phyloP scores from a whole-genome alignment of 2,329 filamentous ascomycete genomes.

The Fusarium hostae region DNA sequence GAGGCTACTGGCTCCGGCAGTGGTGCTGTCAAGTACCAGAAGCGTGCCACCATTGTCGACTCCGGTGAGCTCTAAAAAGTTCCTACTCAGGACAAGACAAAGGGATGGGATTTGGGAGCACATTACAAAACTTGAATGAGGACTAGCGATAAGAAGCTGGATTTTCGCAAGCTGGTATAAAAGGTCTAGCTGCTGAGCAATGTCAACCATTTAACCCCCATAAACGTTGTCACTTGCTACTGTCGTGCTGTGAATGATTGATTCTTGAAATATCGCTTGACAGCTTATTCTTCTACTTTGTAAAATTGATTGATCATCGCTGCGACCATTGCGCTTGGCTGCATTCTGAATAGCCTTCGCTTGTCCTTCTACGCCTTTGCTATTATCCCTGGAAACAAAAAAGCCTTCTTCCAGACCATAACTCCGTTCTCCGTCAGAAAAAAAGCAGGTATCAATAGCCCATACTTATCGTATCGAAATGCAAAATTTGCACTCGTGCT shows the following conservation, averaged over 20 bases:
- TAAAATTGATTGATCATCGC: slow-evolving; percentile 8
- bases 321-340: slow-evolving; percentile 15
- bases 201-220: slow-evolving; percentile 36
- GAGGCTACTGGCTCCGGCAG: slow-evolving; percentile 68
- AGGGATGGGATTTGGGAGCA: slow-evolving; percentile 27
- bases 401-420: slow-evolving; percentile 27
- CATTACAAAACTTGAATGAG: slow-evolving; percentile 36
- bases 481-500: slow-evolving; percentile 13
- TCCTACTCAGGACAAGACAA: slow-evolving; percentile 11
- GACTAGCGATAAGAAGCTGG: slow-evolving; percentile 32
- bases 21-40: slow-evolving; percentile 68
- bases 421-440: slow-evolving; percentile 38
- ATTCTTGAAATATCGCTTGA: neutral
- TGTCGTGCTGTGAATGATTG: neutral
- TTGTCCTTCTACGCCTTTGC: slow-evolving; percentile 42
- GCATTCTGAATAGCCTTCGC: slow-evolving; percentile 18
- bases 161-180: slow-evolving; percentile 28
- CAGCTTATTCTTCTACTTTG: neutral
- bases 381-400: slow-evolving; percentile 36
- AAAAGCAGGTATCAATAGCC: slow-evolving; percentile 1
- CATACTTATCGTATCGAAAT: neutral
- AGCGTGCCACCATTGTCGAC: slow-evolving; percentile 68
- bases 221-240: neutral
- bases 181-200: slow-evolving; percentile 33
- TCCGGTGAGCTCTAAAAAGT: slow-evolving; percentile 60